Base-by-base conservation (phyloP, 495 filamentous ascomycete species). In the Halenospora varia region DNA sequence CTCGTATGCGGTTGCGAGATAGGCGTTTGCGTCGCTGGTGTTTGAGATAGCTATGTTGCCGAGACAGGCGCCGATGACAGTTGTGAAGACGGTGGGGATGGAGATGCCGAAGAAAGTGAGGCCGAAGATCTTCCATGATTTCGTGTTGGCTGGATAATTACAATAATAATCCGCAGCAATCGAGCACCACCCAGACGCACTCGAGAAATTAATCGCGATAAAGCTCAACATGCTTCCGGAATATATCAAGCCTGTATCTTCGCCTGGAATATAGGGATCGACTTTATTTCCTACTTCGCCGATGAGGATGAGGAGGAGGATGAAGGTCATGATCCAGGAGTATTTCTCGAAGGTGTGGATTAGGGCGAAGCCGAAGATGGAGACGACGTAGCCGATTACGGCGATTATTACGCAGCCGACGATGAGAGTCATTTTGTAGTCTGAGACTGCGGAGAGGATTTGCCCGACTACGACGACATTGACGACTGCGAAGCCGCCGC, bases 141-240 rank as follows among this genome's bases (percentile, higher is more conserved):
- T 70, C 1, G 79, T 82, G 18, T 75, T 70, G 56, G 78, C 79
- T 0, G 83, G 84, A 62, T 85, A 86, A 51, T 85, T 78, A n/a
- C 81, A 79, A 66, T 85, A 86, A 62, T 80, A 87, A 61, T 87
- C 84, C 0, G 76, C 75, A 0, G 78, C 81, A 44, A 85, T 81
- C 3, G 83, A 81, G 22, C 74, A 75, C 81, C 84, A 82, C 29
- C 77, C 82, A 1, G 76, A 78, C n/a, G 77, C 78, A 3, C 76
- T 80, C 19, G 79, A 80, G 63, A 83, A 86, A 48, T 82, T 68
- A 55, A 86, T 74, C 48, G 77, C 71, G 20, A 85, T 67, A 55
- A 84, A 69, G 29, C 66, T 78, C 26, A 87, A 71, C 18, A 78
- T 71, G 13, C 72, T 69, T 2, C 76, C 82, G 13, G 77, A 73